Conservation (phyloP, 306 rosid genomes). For the Macrotyloma uniflorum region DNA sequence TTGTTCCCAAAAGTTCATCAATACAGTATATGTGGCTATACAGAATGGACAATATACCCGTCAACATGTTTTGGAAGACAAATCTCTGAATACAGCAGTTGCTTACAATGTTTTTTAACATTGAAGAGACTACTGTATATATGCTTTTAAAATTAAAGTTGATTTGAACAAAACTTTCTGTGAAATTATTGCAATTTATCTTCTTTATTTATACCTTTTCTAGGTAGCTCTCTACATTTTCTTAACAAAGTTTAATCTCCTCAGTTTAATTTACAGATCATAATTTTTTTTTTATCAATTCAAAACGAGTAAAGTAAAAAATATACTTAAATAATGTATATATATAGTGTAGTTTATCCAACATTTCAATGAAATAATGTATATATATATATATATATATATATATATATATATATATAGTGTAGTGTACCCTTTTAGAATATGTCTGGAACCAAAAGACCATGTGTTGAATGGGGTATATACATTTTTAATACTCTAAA, state of each 20-base stretch:
- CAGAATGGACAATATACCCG: constrained; percentile 4
- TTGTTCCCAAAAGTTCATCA: constrained; percentile 37
- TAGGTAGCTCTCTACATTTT: too few relatives aligned
- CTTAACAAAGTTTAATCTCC: not conserved
- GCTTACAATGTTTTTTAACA: not conserved
- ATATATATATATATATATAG: not conserved
- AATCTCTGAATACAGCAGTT: not conserved
- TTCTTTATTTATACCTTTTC: not conserved
- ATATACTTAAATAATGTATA: too few relatives aligned
- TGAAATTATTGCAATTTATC: not conserved
- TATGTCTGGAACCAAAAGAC: not conserved
- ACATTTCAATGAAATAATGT: too few relatives aligned
- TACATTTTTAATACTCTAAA: not conserved
- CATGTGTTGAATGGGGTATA: not conserved
- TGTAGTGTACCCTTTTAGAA: not conserved
- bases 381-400: not conserved
- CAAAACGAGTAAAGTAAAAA: too few relatives aligned
- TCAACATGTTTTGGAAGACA: constrained; percentile 17
- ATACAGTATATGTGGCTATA: not conserved
- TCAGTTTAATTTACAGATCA: not conserved
- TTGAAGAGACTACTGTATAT: not conserved
- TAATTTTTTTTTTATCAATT: too few relatives aligned
- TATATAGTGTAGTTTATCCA: too few relatives aligned
- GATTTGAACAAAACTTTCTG: not conserved
- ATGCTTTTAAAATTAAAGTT: not conserved